Conservation (phyloP, 2,329 filamentous ascomycete genomes). For the Graphilbum sp. region DNA sequence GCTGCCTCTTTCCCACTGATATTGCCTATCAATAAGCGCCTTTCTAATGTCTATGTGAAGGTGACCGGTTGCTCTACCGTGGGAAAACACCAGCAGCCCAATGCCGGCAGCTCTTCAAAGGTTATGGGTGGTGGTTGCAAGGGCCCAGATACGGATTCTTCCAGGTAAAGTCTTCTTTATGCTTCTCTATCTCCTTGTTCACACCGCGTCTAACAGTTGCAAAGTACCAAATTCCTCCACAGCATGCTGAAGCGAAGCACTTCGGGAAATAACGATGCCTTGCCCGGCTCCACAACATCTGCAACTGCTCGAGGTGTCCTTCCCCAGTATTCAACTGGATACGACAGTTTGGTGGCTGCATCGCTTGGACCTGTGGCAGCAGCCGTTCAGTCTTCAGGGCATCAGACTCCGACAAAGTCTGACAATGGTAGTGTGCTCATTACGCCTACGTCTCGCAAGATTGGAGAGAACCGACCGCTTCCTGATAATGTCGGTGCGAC, state of each 20-base stretch:
- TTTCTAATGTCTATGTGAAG: no score
- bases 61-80: background rate
- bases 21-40: no score
- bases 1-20: no score
- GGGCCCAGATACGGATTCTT: no score
- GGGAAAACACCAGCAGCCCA: background rate
- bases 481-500: slow-evolving; percentile 10
- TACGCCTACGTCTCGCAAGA: slow-evolving; percentile 16
- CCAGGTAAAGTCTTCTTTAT: no score
- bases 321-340: slow-evolving; percentile 9
- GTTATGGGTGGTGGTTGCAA: no score
- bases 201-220: background rate
- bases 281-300: slow-evolving; percentile 28
- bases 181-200: no score
- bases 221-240: slow-evolving; percentile 20
- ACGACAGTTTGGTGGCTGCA: slow-evolving; percentile 7
- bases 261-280: slow-evolving; percentile 18
- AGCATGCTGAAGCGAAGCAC: slow-evolving; percentile 33
- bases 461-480: slow-evolving; percentile 28
- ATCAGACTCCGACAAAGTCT: slow-evolving; percentile 6
- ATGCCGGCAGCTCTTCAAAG: no score
- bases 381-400: slow-evolving; percentile 8
- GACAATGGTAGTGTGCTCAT: slow-evolving; percentile 8
- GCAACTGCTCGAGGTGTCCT: slow-evolving; percentile 35
- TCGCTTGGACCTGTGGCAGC: slow-evolving; percentile 4